Percentiles rank a stretch among this genome's conserved stretches.
These are phyloP conservation scores for Prunus yedoensis DNA, from an alignment of 331 rosid genomes.

Conservation along the genomic window DNA sequence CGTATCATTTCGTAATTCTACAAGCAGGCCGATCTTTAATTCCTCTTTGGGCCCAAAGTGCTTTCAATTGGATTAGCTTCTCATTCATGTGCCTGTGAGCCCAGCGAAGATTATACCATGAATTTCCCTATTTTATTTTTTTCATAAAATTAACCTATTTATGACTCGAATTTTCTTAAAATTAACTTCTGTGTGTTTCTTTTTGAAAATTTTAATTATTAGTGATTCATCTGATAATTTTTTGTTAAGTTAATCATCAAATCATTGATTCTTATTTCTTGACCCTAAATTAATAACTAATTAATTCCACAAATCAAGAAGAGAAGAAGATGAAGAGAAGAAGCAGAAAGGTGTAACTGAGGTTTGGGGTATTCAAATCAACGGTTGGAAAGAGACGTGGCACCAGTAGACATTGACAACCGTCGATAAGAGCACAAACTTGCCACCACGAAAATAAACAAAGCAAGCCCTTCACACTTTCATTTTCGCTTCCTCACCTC, in stretches of 20 bases:
- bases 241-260: background rate
- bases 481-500: slow-evolving; percentile 10
- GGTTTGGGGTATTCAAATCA: background rate
- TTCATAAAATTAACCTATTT: too few species aligned
- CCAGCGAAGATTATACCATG: background rate
- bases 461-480: background rate
- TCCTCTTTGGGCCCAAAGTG: background rate
- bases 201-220: too few species aligned
- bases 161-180: too few species aligned
- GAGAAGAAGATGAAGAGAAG: background rate
- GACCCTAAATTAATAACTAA: background rate
- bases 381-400: background rate
- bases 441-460: slow-evolving; percentile 22
- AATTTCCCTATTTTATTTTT: too few species aligned
- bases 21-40: background rate
- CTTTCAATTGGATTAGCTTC: background rate
- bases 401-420: background rate
- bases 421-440: slow-evolving; percentile 15
- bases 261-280: background rate
- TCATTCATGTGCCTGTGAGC: background rate
- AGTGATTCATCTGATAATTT: too few species aligned
- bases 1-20: too few species aligned
- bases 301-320: background rate
- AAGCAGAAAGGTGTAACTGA: background rate
- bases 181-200: too few species aligned